Percentiles rank a stretch among this genome's conserved stretches.
These are phyloP conservation scores for Globisporangium barbulae DNA, from an alignment of 352 stramenopile species.

Conservation along the genomic window DNA sequence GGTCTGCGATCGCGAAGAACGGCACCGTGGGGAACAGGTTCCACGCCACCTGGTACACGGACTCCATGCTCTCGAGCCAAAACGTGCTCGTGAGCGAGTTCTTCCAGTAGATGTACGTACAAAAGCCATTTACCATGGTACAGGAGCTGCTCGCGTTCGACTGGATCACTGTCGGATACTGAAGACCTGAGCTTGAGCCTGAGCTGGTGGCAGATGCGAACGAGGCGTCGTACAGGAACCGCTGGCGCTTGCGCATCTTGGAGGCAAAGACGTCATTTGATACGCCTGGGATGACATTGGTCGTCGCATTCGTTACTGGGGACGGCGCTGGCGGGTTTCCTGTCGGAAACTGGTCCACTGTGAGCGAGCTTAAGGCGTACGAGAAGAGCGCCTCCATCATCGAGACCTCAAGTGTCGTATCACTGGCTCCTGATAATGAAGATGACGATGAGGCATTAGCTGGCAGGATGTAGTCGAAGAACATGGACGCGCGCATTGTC, in stretches of 20 bases:
- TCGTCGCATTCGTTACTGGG: constrained; percentile 13
- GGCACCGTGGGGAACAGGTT: constrained; percentile 31
- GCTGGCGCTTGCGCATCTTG: constrained; percentile 35
- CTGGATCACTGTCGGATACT: constrained; percentile 13
- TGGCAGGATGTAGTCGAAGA: constrained; percentile 40
- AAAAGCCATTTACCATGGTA: constrained; percentile 16
- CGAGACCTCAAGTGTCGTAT: constrained; percentile 11
- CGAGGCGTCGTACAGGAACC: constrained; percentile 35
- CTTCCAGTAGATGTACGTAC: constrained; percentile 7
- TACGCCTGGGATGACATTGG: constrained; percentile 26
- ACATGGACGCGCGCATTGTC: constrained; percentile 26
- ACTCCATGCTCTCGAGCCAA: constrained; percentile 55
- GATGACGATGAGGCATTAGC: background rate
- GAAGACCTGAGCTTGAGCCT: constrained; percentile 9
- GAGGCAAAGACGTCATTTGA: constrained; percentile 31
- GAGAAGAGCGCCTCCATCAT: constrained; percentile 26
- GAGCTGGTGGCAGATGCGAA: constrained; percentile 7
- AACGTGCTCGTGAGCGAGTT: constrained; percentile 23
- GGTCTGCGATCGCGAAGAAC: constrained; percentile 28
- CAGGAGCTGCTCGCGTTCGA: constrained; percentile 11
- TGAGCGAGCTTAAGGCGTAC: constrained; percentile 47
- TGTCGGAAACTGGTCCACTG: constrained; percentile 32
- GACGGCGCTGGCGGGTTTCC: constrained; percentile 34
- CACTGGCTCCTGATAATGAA: constrained; percentile 4
- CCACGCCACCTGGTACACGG: constrained; percentile 35